Conservation (phyloP, 2,329 filamentous ascomycete genomes). For the Scorias spongiosa region DNA sequence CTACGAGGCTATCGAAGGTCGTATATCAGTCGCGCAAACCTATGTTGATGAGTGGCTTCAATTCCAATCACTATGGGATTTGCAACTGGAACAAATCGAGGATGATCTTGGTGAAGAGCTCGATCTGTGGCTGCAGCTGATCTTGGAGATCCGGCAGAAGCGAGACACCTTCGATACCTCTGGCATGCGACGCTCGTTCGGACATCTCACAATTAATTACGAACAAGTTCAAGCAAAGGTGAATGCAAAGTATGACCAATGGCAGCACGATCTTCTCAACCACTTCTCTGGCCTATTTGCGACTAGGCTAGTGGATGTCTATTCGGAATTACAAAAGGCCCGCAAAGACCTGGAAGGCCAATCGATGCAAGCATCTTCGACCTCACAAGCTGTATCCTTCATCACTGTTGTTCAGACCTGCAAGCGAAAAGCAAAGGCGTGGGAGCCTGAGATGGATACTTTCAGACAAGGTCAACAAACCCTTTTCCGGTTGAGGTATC, state of each 20-base stretch:
- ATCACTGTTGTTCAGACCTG: slow-evolving; percentile 96
- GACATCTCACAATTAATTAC: slow-evolving; percentile 90
- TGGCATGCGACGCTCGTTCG: slow-evolving; percentile 82
- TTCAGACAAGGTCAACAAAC: slow-evolving; percentile 94
- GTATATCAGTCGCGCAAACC: slow-evolving; percentile 59
- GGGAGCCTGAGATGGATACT: slow-evolving; percentile 89
- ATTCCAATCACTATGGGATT: slow-evolving; percentile 95
- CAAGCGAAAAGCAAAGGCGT: slow-evolving; percentile 81
- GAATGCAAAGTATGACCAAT: slow-evolving; percentile 98
- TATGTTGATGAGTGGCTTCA: slow-evolving; percentile 98
- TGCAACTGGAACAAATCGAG: slow-evolving; percentile 91
- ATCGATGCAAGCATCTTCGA: slow-evolving; percentile 84
- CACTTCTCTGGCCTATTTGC: slow-evolving; percentile 87
- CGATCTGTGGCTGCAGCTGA: slow-evolving; percentile 78
- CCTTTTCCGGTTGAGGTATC: slow-evolving; percentile 78
- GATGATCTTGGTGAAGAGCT: slow-evolving; percentile 82
- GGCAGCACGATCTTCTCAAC: slow-evolving; percentile 91
- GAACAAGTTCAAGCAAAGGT: slow-evolving; percentile 98
- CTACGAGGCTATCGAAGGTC: slow-evolving; percentile 70
- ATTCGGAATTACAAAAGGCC: slow-evolving; percentile 80
- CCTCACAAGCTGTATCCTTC: slow-evolving; percentile 91
- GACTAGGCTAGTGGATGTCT: slow-evolving; percentile 79
- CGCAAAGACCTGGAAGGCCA: slow-evolving; percentile 82
- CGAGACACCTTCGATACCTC: slow-evolving; percentile 95
- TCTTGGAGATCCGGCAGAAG: slow-evolving; percentile 95